Evolutionary conservation across 495 filamentous ascomycete genomes (phyloP), one percentile per base, ranked within the genome.

Genomic region (Talaromyces wortmannii): DNA sequence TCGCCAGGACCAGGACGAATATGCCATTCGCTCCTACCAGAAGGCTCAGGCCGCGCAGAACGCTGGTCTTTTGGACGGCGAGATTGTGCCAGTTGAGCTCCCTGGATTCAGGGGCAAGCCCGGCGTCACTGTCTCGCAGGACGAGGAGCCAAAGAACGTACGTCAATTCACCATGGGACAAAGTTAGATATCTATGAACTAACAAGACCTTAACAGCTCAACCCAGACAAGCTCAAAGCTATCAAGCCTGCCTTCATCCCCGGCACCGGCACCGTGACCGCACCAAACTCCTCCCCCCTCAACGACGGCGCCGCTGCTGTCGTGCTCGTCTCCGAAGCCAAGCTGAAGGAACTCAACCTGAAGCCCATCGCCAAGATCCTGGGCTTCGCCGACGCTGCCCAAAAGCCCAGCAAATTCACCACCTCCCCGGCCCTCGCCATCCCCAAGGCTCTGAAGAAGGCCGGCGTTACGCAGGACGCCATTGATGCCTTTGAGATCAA

Each of bases 401-500:
- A 94, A 55, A 79, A 86, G 57, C 92, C 94, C 6, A 86, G 84
- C 68, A 91, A 96, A 67, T 98, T 98, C 81, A 98, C 94, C 55
- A 96, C 90, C 53, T 85, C 94, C 5, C 94, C 94, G 23, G 82
- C 94, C n/a, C 78, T 97, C 47, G 94, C 94, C 31, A 94, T 98
- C 53, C 94, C 94, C 57, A 97, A 97, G 79, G 94, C 94, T 12
- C 82, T 97, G 59, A 88, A 88, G 78, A 92, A 98, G 70, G 94
- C 94, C 36, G 84, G 85, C 55, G 71, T 97, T 49, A 78, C 83
- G 33, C 80, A 84, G 60, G 78, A 86, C 45, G 74, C 85, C 42
- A 81, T 98, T 50, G 92, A 97, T 63, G 92, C 85, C 59, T 97
- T 92, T 64, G 94, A 98, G 79, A 96, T 98, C 78, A 98, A 98